Evolutionary conservation across 1,139 yeast genomes (phyloP), one percentile per base, ranked within the genome.

Genomic region (Geotrichum phurueaensis): DNA sequence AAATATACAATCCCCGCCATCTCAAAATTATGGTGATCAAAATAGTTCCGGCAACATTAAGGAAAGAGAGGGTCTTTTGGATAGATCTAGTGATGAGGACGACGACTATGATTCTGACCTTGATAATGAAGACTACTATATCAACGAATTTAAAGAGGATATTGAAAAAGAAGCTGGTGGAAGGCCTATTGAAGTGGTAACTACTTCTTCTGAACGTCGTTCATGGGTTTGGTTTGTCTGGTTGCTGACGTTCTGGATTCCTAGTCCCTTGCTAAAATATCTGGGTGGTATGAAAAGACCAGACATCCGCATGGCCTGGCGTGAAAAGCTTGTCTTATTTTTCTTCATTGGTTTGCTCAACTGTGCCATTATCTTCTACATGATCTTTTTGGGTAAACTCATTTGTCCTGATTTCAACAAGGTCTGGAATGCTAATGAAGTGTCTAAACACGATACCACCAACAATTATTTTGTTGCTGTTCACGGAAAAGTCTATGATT

Each of bases 291-390:
- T 75, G 65, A 68, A 70, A 4, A 67, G 77, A 55, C 71, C 71
- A 54, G 76, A 75, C 60, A 67, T 76, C 25, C 73, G 78, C 12
- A 66, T 72, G n/a, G 79, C 79, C 0, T 76, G 79, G 79, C 67
- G 79, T 51, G 79, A 76, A 59, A 76, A 76, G 66, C 63, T 76
- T 5, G 69, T 73, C 50, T 71, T 75, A 55, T 65, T 76, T 33
- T 69, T 75, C 54, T 66, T 76, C 53, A 71, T 77, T 58, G 78
- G 77, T 1, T 71, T 76, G 63, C 78, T 79, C 4, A 70, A 72
- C 54, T 67, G 68, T 3, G 74, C 67, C 12, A 72, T 76, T 60
- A 72, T 76, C 43, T 76, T 76, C 62, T 76, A 76, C 65, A 75
- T 76, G 79, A 75, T 76, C 52, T 69, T 75, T 60, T 65, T 76